Percentiles rank a stretch among this genome's conserved stretches.
Conservation (phyloP, 2,329 filamentous ascomycete genomes). For the Phaeomoniella chlamydospora region DNA sequence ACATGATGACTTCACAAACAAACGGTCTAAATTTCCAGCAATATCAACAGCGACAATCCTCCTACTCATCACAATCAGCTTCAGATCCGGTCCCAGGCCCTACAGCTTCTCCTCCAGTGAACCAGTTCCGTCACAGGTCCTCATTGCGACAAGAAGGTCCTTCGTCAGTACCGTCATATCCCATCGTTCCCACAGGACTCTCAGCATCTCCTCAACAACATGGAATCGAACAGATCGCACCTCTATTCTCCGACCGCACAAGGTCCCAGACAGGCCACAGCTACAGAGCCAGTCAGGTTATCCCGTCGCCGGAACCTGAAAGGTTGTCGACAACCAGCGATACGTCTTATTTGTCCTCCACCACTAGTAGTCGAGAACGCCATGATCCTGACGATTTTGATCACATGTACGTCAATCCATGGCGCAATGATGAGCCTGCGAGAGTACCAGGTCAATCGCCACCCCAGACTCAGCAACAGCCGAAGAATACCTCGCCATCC, state of each 20-base stretch:
- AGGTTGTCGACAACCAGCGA: background rate
- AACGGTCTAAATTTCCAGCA: background rate
- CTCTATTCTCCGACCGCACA: background rate
- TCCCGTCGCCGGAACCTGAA: background rate
- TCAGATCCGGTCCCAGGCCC: background rate
- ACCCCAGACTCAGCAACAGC: conserved; percentile 7
- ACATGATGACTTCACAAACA: background rate
- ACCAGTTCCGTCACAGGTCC: background rate
- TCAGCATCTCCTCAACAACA: background rate
- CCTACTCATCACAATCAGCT: background rate
- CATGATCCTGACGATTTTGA: background rate
- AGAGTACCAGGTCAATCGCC: conserved; percentile 1
- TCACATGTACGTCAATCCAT: background rate
- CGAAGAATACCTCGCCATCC: too few relatives aligned
- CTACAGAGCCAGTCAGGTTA: background rate
- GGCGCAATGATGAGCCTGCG: background rate
- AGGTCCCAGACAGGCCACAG: background rate
- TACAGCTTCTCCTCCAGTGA: background rate
- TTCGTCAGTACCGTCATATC: background rate
- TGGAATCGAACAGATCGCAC: background rate
- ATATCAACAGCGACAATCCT: background rate
- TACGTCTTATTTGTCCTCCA: background rate
- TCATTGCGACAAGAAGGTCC: background rate
- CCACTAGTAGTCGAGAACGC: background rate
- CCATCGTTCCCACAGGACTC: background rate